phyloP scores from a whole-genome alignment of 257 asterid genomes.

The Solanum appendiculatum region DNA sequence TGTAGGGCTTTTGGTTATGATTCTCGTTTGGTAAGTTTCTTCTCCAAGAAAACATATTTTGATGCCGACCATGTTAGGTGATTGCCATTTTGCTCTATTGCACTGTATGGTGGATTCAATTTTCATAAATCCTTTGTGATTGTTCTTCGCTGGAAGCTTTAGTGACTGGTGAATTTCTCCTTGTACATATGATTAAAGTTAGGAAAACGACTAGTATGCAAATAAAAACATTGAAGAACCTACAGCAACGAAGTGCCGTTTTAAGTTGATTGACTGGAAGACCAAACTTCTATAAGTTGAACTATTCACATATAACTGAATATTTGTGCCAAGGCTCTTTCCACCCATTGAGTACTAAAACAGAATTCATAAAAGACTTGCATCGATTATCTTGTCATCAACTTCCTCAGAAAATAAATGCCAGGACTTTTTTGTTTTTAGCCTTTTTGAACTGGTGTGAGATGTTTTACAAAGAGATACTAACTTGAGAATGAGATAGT shows the following conservation, averaged over 20 bases:
- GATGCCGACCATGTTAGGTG: not conserved
- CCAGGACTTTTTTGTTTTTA: not conserved
- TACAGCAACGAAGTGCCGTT: not conserved
- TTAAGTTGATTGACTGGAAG: not conserved
- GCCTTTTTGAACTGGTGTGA: not conserved
- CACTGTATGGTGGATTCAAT: not conserved
- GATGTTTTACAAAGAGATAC: not conserved
- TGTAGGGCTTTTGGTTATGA: slow-evolving; percentile 92
- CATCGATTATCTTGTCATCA: not conserved
- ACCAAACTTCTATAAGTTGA: not conserved
- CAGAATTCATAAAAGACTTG: not conserved
- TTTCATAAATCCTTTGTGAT: not conserved
- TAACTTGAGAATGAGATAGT: not conserved
- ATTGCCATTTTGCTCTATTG: not conserved
- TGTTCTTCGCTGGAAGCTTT: not conserved
- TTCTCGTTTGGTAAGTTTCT: slow-evolving; percentile 67
- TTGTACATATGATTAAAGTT: not conserved
- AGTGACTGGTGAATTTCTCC: not conserved
- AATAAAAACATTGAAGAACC: not conserved
- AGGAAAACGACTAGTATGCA: not conserved
- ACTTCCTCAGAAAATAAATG: not conserved
- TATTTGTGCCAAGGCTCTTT: not conserved
- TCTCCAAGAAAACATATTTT: not conserved
- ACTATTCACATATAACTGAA: not conserved
- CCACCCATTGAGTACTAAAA: not conserved